Base-by-base conservation (phyloP, 1,139 yeast species). In the Diutina scorzettiae region DNA sequence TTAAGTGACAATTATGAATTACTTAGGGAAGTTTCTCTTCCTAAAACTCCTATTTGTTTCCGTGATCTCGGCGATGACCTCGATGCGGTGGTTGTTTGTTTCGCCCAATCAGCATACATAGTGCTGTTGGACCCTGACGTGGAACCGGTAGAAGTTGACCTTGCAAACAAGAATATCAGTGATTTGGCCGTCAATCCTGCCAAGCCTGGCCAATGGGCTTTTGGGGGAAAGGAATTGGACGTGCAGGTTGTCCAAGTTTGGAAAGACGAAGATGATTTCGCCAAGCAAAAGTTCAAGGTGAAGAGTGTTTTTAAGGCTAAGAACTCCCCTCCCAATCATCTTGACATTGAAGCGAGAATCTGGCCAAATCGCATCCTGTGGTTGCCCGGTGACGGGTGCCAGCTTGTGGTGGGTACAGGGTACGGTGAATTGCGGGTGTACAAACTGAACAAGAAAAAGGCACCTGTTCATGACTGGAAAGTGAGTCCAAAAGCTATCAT, bases 141-240 rank as follows among this genome's bases (percentile, higher is more conserved):
- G n/a, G 54, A 57, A 9, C 71, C 71, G 2, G 46, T 62, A 2
- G 50, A 53, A 33, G 48, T 66, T 14, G 23, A 31, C 8, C 44
- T 49, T 24, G 46, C 47, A 1, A 42, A 44, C 8, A 28, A 42
- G 28, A 36, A 36, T 28, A 81, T 39, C 43, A 61, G 66, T 44
- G 58, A 76, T 28, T 71, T 75, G 52, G 58, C 64, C 33, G 52
- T 69, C 44, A 71, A 71, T 57, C 72, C 76, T 7, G 55, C 58
- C 39, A 60, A 59, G 31, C 53, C 56, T 24, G 71, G 75, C 18
- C 56, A 76, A 2, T 73, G 77, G 58, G 89, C 85, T 0, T 73
- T 63, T 53, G 94, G 91, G 41, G 94, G 93, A 37, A 76, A 81
- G 54, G 87, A 82, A 50, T 75, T 76, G 48, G 81, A 81, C 50